phyloP scores from a whole-genome alignment of 768 basidiomycete species.

The Boletus barrowsii region DNA sequence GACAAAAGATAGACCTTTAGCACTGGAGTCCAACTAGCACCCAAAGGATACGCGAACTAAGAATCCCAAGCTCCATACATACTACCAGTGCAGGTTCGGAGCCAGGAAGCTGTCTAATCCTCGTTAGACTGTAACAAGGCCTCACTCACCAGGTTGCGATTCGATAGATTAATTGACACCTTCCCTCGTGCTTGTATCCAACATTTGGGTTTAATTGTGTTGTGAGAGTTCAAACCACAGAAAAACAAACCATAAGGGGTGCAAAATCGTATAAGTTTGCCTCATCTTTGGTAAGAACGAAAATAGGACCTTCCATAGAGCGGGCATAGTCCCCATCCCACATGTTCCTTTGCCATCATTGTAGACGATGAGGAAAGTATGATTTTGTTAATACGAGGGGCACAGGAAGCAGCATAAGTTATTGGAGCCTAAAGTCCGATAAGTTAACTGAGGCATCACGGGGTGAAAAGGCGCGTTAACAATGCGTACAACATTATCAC shows the following conservation, averaged over 20 bases:
- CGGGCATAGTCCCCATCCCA: slow-evolving; percentile 1
- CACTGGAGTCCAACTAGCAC: too few relatives aligned
- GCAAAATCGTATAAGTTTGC: slow-evolving; percentile 2
- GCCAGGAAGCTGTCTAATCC: neutral
- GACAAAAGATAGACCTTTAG: too few relatives aligned
- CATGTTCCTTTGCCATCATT: neutral
- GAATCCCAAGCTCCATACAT: too few relatives aligned
- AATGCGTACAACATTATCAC: slow-evolving; percentile 20
- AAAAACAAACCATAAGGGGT: neutral
- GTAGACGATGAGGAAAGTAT: neutral
- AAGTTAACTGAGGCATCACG: slow-evolving; percentile 1
- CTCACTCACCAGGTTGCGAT: slow-evolving; percentile 6
- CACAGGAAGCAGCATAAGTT: neutral
- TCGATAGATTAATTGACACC: neutral
- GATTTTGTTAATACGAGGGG: neutral
- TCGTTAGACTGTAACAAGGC: neutral
- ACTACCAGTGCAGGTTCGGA: too few relatives aligned
- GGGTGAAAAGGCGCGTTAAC: neutral
- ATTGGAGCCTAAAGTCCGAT: neutral
- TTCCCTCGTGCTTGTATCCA: neutral
- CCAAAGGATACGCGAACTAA: too few relatives aligned
- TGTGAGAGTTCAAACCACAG: neutral
- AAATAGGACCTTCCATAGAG: slow-evolving; percentile 1
- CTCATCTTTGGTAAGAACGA: slow-evolving; percentile 2
- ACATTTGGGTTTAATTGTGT: neutral